phyloP scores from a whole-genome alignment of 2,329 filamentous ascomycete species.

The Trichophyton rubrum region DNA sequence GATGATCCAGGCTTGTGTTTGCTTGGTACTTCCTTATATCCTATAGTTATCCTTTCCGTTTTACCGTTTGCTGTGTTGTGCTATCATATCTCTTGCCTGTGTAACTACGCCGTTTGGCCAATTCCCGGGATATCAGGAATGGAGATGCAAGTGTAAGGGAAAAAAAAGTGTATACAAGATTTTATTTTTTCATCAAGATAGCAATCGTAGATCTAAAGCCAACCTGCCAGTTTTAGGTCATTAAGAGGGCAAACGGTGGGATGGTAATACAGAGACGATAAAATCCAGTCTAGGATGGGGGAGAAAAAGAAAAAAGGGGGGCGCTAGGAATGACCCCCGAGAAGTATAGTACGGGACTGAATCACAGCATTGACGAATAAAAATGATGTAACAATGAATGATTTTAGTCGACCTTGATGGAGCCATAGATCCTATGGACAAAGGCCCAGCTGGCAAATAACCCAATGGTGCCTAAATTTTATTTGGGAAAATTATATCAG shows the following conservation, averaged over 20 bases:
- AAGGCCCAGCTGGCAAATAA: conserved; percentile 94
- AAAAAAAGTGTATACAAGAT: not conserved
- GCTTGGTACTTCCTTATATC: not conserved
- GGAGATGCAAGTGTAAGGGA: not conserved
- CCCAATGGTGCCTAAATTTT: conserved; percentile 66
- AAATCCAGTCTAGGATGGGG: not conserved
- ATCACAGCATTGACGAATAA: not conserved
- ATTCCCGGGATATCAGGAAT: not conserved
- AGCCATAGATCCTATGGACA: conserved; percentile 82
- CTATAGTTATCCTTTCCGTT: not conserved
- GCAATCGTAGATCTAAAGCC: not conserved
- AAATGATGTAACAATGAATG: not conserved
- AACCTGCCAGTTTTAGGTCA: not conserved
- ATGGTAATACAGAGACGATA: not conserved
- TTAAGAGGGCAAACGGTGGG: not conserved
- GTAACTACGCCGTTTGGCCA: not conserved
- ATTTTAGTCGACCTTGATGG: conserved; percentile 97
- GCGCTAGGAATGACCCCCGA: not conserved
- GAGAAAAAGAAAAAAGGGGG: not conserved
- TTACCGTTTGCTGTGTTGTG: not conserved
- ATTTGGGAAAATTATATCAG: conserved; percentile 11
- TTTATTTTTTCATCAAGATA: not conserved
- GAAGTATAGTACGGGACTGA: not conserved
- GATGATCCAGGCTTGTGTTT: not conserved
- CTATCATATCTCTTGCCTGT: not conserved